Evolutionary conservation across 495 filamentous ascomycete genomes (phyloP).

Genomic region (Aspergillus cristatus): DNA sequence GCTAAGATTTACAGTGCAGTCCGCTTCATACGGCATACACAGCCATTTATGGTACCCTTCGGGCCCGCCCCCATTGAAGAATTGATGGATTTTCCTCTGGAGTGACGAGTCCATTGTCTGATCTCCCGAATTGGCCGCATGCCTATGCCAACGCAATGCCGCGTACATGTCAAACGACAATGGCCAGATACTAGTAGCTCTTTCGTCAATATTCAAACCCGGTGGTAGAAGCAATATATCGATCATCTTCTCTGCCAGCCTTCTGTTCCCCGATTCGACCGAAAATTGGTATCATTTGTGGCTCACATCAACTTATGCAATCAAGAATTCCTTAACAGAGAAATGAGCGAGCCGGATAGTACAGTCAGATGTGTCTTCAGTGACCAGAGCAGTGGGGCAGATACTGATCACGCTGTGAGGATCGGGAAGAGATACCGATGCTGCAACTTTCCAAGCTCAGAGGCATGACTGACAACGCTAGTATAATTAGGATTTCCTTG

Average conservation of each 20-base stretch:
- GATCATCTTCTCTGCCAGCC: neutral
- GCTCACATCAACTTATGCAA: neutral
- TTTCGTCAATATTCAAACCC: neutral
- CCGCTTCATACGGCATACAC: no score
- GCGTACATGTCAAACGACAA: conserved; percentile 1
- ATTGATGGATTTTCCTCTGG: no score
- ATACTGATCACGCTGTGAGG: conserved; percentile 1
- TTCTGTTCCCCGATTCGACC: neutral
- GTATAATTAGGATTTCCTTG: conserved; percentile 1
- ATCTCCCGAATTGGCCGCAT: neutral
- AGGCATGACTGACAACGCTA: neutral
- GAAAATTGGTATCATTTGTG: conserved; percentile 2
- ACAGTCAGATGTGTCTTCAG: neutral
- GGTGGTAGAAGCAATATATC: neutral
- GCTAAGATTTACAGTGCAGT: no score
- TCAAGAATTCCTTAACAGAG: conserved; percentile 8
- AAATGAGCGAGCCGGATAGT: conserved; percentile 7
- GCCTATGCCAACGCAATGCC: neutral
- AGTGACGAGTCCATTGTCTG: no score
- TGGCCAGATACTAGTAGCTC: neutral
- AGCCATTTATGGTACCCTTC: no score
- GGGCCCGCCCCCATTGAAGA: no score
- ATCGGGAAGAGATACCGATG: neutral
- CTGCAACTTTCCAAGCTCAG: conserved; percentile 1
- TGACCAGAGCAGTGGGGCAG: conserved; percentile 4